phyloP scores from a whole-genome alignment of 495 filamentous ascomycete genomes.

The Glutinoglossum americanum region DNA sequence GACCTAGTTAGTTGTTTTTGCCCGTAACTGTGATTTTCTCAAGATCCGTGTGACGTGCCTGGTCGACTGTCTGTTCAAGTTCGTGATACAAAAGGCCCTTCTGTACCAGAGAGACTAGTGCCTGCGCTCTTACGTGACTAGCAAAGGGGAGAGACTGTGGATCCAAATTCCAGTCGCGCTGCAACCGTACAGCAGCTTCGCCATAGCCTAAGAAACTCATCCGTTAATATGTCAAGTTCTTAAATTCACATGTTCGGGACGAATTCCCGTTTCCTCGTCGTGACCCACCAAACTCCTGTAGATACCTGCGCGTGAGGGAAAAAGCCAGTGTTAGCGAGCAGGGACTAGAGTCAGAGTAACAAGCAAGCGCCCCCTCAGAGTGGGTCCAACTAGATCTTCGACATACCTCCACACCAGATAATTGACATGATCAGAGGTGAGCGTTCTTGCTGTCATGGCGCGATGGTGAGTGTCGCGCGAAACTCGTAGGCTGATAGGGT shows the following conservation, averaged over 20 bases:
- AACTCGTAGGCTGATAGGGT: not conserved
- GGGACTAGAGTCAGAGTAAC: not conserved
- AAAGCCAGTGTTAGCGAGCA: constrained; percentile 13
- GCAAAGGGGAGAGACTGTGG: constrained; percentile 59
- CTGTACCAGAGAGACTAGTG: constrained; percentile 52
- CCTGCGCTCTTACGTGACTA: constrained; percentile 50
- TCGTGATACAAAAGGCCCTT: constrained; percentile 60
- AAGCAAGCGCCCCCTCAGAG: not conserved
- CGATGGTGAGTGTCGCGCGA: not conserved
- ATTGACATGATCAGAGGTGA: constrained; percentile 89
- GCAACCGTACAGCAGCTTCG: constrained; percentile 58
- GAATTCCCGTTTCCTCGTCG: not conserved
- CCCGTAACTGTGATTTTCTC: constrained; percentile 3
- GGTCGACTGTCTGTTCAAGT: constrained; percentile 35
- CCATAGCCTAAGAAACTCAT: constrained; percentile 28
- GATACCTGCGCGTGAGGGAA: constrained; percentile 36
- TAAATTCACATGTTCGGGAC: not conserved
- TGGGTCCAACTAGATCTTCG: not conserved
- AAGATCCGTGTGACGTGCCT: constrained; percentile 22
- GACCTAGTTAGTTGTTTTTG: constrained; percentile 5
- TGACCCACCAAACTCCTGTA: constrained; percentile 69
- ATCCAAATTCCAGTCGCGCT: constrained; percentile 59
- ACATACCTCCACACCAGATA: constrained; percentile 95
- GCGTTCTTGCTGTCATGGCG: constrained; percentile 8
- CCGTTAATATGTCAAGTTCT: not conserved